phyloP scores from a whole-genome alignment of 352 stramenopile genomes.

The Globisporangium heterothallicum region DNA sequence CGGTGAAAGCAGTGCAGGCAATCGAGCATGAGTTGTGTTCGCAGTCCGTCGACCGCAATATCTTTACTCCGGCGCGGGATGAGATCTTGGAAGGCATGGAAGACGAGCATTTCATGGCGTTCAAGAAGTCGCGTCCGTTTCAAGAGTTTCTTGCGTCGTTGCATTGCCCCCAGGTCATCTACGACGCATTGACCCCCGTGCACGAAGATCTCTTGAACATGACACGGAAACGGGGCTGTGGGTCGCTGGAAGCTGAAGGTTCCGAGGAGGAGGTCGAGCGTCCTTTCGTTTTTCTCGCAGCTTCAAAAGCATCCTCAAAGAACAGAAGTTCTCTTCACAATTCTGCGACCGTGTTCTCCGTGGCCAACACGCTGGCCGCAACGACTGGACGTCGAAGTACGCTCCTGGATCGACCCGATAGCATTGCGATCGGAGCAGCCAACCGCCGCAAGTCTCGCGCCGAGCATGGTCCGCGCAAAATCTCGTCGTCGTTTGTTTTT shows the following conservation, averaged over 20 bases:
- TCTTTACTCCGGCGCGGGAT: conserved; percentile 34
- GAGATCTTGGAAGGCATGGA: conserved; percentile 55
- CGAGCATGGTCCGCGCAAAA: conserved; percentile 17
- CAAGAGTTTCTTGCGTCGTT: conserved; percentile 37
- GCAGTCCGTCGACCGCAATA: conserved; percentile 26
- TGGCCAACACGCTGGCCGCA: conserved; percentile 18
- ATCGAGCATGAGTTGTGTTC: conserved; percentile 42
- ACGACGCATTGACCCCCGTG: conserved; percentile 32
- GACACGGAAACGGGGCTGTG: conserved; percentile 14
- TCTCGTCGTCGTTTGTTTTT: conserved; percentile 45
- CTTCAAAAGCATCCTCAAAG: too few relatives aligned
- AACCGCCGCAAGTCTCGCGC: conserved; percentile 19
- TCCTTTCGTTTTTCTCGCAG: too few relatives aligned
- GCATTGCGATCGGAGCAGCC: conserved; percentile 10
- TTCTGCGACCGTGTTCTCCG: conserved; percentile 20
- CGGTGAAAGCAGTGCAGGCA: conserved; percentile 16
- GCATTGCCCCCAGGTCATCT: conserved; percentile 40
- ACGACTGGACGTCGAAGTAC: neutral
- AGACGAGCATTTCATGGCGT: conserved; percentile 37
- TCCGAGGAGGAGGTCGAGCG: conserved; percentile 11
- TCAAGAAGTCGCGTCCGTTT: conserved; percentile 42
- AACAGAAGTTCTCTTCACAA: conserved; percentile 13
- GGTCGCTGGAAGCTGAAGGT: conserved; percentile 14
- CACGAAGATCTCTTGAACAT: conserved; percentile 36
- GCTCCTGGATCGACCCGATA: conserved; percentile 3